Base-by-base conservation (phyloP, 176 grass and related monocot genomes). In the Triticum dicoccoides region DNA sequence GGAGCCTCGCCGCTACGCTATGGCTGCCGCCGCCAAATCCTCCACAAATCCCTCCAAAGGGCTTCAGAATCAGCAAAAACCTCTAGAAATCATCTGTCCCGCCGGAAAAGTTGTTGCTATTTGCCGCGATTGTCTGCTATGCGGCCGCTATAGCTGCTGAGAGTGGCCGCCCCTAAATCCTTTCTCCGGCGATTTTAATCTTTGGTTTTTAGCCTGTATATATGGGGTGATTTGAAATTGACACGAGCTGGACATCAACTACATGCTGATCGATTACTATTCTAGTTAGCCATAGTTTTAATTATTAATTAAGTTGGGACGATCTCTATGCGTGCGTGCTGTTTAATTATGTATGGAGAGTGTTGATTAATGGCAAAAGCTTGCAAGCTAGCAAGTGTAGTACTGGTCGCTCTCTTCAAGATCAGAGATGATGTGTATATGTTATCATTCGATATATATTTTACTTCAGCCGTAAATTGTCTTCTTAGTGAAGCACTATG, bases 271-370 rank as follows among this genome's bases (percentile, higher is more conserved):
- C 47, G 13, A 51, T 51, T 51, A 51, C 47, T 21, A 70, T 81
- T 80, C 81, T 80, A 90, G 78, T 29, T 77, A 81, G 68, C 34
- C 44, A n/a, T 59, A 80, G 67, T 49, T 76, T 75, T 78, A 49
- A 49, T 74, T 44, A 44, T 3, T 27, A 69, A 44, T 3, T 27
- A 69, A 75, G 74, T 24, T 24, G 47, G 83, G 81, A 80, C 61
- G 42, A 44, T 44, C 21, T 76, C 72, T 52, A 73, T 34, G 79
- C 33, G 59, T 78, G 65, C 71, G 69, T 44, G 9, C 11, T 1
- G 81, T 80, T 87, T 80, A 91, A 76, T 81, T 84, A 91, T 81
- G 76, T 85, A 80, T 44, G 10, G 12, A 84, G 84, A 81, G 58
- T 70, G 49, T 32, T 20, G 45, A 61, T 84, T 80, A 87, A n/a